These are phyloP conservation scores for Acanthamoeba sp. DNA, from an alignment of 208 protist species.

Conservation along the genomic window DNA sequence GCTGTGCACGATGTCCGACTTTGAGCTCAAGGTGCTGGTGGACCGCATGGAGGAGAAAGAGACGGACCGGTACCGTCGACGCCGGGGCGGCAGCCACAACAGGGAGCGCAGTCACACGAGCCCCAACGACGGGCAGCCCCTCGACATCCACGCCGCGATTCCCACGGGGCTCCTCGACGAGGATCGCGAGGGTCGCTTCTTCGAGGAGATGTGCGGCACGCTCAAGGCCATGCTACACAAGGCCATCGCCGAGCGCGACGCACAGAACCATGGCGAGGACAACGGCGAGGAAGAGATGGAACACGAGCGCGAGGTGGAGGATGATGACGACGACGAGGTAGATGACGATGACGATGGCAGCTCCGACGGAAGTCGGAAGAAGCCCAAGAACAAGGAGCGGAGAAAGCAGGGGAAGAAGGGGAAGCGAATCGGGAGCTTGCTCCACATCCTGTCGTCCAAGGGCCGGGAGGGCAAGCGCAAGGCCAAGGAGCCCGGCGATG, in stretches of 20 bases:
- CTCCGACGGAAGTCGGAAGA: not conserved
- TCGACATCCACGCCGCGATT: not conserved
- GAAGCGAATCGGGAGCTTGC: constrained; percentile 9
- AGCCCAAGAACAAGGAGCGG: not conserved
- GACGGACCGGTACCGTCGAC: constrained; percentile 18
- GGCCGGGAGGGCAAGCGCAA: not conserved
- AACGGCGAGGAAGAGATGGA: not conserved
- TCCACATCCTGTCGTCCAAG: not conserved
- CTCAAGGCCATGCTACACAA: constrained; percentile 47
- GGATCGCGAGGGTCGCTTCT: constrained; percentile 42
- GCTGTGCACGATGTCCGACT: constrained; percentile 23
- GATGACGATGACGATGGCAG: not conserved
- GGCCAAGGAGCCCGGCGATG: not conserved
- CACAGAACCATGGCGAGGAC: not conserved
- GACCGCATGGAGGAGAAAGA: constrained; percentile 36
- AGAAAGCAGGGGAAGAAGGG: not conserved
- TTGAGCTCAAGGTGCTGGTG: constrained; percentile 35
- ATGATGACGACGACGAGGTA: not conserved
- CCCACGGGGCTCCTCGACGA: not conserved
- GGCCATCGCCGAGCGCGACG: constrained; percentile 33
- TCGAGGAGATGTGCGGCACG: constrained; percentile 55
- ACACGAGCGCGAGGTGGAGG: not conserved
- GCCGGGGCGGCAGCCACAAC: not conserved
- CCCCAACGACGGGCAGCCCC: not conserved
- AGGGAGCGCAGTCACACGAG: not conserved